phyloP scores from a whole-genome alignment of 2,329 filamentous ascomycete species.

The Fusarium staphyleae region DNA sequence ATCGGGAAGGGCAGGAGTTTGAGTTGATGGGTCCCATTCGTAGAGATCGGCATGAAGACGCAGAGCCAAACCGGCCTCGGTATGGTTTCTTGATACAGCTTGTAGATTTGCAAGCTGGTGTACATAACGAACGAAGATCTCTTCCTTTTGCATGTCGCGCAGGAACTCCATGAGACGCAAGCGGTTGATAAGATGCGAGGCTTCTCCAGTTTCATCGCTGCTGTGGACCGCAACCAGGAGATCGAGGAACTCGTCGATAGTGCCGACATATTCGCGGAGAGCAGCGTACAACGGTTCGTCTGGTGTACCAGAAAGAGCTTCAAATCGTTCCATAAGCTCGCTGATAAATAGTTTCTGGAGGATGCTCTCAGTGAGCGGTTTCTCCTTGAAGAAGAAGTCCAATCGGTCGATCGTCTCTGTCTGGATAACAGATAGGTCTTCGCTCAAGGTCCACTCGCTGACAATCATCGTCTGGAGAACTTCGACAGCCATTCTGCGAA shows the following conservation, averaged over 20 bases:
- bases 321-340: conserved; percentile 83
- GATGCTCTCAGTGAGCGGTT: conserved; percentile 85
- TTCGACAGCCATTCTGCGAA: conserved; percentile 88
- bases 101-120: conserved; percentile 88
- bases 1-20: conserved; percentile 71
- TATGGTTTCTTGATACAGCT: conserved; percentile 75
- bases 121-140: conserved; percentile 95
- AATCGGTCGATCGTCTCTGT: conserved; percentile 96
- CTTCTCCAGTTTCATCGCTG: conserved; percentile 74
- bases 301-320: conserved; percentile 68
- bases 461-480: conserved; percentile 98
- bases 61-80: conserved; percentile 87
- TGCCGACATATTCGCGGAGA: conserved; percentile 79
- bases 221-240: conserved; percentile 89
- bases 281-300: conserved; percentile 79
- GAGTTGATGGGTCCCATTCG: conserved; percentile 80
- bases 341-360: conserved; percentile 91
- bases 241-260: conserved; percentile 89
- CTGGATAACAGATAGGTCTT: conserved; percentile 89
- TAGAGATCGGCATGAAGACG: conserved; percentile 92
- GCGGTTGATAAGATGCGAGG: conserved; percentile 85
- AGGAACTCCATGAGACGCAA: conserved; percentile 94
- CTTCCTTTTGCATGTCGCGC: conserved; percentile 94
- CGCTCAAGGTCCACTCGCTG: conserved; percentile 95
- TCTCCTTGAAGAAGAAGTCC: conserved; percentile 88